Evolutionary conservation across 371 early-diverging fungal genomes (phyloP).

Genomic region (Mortierella sp.): DNA sequence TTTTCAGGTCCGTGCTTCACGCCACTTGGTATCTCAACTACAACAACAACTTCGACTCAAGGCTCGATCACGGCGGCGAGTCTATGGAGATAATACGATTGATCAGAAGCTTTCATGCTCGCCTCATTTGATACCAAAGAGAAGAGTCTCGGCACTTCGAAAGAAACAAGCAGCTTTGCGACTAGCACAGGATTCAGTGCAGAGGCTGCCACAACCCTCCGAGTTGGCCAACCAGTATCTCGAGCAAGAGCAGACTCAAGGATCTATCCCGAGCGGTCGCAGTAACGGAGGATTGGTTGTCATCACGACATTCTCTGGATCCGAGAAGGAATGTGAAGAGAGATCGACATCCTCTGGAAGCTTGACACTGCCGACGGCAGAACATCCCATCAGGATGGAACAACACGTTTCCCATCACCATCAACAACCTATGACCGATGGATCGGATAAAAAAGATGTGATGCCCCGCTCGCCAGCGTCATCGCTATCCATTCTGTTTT

Average conservation of each 20-base stretch:
- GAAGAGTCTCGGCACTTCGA: too few species aligned
- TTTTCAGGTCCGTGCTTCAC: too few species aligned
- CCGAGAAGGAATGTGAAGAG: too few species aligned
- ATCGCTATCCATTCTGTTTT: not conserved
- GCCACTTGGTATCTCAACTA: not conserved
- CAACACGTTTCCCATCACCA: constrained; percentile 12
- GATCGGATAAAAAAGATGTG: constrained; percentile 11
- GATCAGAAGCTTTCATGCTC: too few species aligned
- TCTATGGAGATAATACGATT: not conserved
- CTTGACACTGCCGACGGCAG: not conserved
- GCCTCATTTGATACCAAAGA: too few species aligned
- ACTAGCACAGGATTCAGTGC: not conserved
- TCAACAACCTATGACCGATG: constrained; percentile 16
- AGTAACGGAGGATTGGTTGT: too few species aligned
- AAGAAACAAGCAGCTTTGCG: not conserved
- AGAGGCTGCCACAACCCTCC: too few species aligned
- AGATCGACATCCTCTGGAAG: not conserved
- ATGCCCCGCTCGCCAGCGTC: not conserved
- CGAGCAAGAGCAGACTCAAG: too few species aligned
- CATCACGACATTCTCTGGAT: too few species aligned
- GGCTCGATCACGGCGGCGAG: not conserved
- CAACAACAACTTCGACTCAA: not conserved
- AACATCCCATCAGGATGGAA: not conserved
- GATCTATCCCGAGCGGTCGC: too few species aligned
- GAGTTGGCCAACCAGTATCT: too few species aligned